Conservation (phyloP, 1,284 basidiomycete genomes). For the Mycosarcoma maydis region DNA sequence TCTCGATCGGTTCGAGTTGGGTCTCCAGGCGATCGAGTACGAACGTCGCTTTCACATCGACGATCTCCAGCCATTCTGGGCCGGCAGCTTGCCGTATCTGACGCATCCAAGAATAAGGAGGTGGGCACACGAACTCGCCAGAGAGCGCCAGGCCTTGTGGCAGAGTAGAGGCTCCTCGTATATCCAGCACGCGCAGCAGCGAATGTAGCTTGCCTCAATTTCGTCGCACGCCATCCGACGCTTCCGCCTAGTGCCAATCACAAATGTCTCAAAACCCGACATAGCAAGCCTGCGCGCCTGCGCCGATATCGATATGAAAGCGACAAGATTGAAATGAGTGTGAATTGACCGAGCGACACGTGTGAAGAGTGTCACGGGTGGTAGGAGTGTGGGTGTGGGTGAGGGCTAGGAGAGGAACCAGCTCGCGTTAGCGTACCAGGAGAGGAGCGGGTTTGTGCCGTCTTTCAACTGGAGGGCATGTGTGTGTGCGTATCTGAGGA, state of each 20-base stretch:
- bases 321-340: too few species aligned
- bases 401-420: conserved; percentile 65
- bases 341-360: too few species aligned
- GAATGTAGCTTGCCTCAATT: too few species aligned
- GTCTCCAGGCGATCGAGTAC: conserved; percentile 73
- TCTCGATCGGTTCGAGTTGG: conserved; percentile 92
- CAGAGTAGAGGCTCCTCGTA: conserved; percentile 23
- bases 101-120: conserved; percentile 44
- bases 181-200: too few species aligned
- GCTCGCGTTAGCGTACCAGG: conserved; percentile 89
- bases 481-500: conserved; percentile 81
- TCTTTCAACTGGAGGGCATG: conserved; percentile 75
- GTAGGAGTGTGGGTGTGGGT: too few species aligned
- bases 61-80: conserved; percentile 64
- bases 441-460: conserved; percentile 86
- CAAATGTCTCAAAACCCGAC: too few species aligned
- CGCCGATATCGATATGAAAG: too few species aligned
- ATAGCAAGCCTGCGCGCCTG: too few species aligned
- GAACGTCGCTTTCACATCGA: conserved; percentile 52
- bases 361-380: too few species aligned
- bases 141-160: conserved; percentile 53
- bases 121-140: conserved; percentile 48
- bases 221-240: too few species aligned
- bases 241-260: too few species aligned
- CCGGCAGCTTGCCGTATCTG: conserved; percentile 45